Conservation (phyloP, 2,329 filamentous ascomycete species). For the Aspergillus glaucus region DNA sequence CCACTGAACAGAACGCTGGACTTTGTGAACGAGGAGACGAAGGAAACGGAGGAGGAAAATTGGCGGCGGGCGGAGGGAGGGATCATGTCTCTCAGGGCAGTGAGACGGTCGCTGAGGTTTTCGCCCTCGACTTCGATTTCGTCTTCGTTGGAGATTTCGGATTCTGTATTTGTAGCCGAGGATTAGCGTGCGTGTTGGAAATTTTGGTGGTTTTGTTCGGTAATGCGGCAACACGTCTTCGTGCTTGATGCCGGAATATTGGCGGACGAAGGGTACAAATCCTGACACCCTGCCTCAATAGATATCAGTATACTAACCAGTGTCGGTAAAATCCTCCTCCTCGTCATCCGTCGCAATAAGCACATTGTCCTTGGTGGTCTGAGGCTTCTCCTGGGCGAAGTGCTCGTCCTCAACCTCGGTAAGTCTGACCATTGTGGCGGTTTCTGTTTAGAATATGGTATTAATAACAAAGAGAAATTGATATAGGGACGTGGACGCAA, state of each 20-base stretch:
- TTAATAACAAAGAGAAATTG: slow-evolving; percentile 2
- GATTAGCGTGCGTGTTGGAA: slow-evolving; percentile 5
- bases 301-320: slow-evolving; percentile 54
- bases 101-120: slow-evolving; percentile 61
- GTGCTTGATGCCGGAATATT: too few relatives aligned
- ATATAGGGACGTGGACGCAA: slow-evolving; percentile 5
- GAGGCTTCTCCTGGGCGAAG: slow-evolving; percentile 67
- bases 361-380: slow-evolving; percentile 55
- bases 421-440: slow-evolving; percentile 76
- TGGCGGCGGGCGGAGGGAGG: slow-evolving; percentile 65
- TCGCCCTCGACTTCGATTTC: slow-evolving; percentile 56
- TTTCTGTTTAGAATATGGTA: slow-evolving; percentile 4
- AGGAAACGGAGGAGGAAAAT: slow-evolving; percentile 54
- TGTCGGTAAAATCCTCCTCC: slow-evolving; percentile 83
- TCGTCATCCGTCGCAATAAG: slow-evolving; percentile 52
- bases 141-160: slow-evolving; percentile 76
- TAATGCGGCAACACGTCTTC: neutral
- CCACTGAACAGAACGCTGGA: slow-evolving; percentile 60
- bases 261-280: neutral
- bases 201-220: slow-evolving; percentile 5
- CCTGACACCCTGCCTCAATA: neutral
- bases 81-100: slow-evolving; percentile 69
- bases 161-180: slow-evolving; percentile 49
- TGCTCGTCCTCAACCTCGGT: slow-evolving; percentile 96
- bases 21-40: slow-evolving; percentile 39